Percentiles rank a stretch among this genome's conserved stretches.
Evolutionary conservation across 176 grass and related monocot genomes (phyloP).

Genomic region (Sorghum bicolor): DNA sequence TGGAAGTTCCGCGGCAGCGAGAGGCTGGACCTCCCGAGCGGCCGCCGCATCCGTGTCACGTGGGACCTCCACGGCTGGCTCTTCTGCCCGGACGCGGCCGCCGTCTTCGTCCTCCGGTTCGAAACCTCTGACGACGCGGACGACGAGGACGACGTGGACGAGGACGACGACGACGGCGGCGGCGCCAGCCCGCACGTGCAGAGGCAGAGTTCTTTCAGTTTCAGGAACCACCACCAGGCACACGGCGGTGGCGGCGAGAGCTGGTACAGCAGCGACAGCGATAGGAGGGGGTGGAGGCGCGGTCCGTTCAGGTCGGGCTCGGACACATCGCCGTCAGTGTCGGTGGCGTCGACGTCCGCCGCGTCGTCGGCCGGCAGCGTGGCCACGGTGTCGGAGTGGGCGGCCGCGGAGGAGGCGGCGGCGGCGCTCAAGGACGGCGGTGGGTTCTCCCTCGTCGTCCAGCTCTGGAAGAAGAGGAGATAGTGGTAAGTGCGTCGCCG

Average conservation of each 20-base stretch:
- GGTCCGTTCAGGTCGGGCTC: constrained; percentile 43
- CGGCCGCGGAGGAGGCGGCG: constrained; percentile 19
- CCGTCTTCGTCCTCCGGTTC: constrained; percentile 68
- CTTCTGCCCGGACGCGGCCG: constrained; percentile 44
- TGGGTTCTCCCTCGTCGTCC: constrained; percentile 35
- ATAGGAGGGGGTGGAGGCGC: constrained; percentile 28
- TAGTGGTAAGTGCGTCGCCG: background rate
- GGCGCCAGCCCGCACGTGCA: background rate
- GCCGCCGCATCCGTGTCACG: constrained; percentile 36
- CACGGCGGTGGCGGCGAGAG: constrained; percentile 5
- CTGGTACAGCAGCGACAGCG: constrained; percentile 30
- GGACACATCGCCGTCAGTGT: constrained; percentile 46
- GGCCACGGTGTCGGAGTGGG: constrained; percentile 40
- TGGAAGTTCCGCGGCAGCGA: constrained; percentile 81
- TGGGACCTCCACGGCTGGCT: constrained; percentile 82
- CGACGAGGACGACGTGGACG: background rate
- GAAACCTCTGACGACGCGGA: constrained; percentile 7
- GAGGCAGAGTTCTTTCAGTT: constrained; percentile 21
- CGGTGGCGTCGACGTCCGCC: constrained; percentile 47
- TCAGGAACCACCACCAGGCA: background rate
- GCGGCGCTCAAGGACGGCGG: constrained; percentile 20
- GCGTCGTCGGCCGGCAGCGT: constrained; percentile 31
- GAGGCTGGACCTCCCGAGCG: constrained; percentile 32
- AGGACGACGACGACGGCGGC: background rate
- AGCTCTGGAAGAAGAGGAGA: constrained; percentile 40